Percentiles rank a stretch among this genome's conserved stretches.
Conservation (phyloP, 257 asterid species). For the Solanum chiquidenum region DNA sequence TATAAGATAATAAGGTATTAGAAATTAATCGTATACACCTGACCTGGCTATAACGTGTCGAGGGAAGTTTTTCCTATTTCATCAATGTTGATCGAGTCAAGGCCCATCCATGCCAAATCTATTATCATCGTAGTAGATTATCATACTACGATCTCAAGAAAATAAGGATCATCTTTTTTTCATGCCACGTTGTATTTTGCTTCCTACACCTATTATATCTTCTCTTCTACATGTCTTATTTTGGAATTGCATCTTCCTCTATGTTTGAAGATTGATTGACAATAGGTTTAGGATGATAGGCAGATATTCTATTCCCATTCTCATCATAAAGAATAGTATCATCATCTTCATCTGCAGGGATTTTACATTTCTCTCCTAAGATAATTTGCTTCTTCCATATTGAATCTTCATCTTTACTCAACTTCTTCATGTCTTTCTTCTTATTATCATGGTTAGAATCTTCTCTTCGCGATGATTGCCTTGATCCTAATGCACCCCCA, state of each 20-base stretch:
- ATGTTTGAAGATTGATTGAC: slow-evolving; percentile 1
- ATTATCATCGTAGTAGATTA: background rate
- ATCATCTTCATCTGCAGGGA: slow-evolving; percentile 35
- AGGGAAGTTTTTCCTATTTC: background rate
- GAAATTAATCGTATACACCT: background rate
- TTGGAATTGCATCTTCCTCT: slow-evolving; percentile 7
- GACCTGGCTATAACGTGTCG: background rate
- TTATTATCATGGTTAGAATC: background rate
- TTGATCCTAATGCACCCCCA: slow-evolving; percentile 9
- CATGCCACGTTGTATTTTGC: background rate
- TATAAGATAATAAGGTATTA: background rate
- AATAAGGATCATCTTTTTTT: background rate
- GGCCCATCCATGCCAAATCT: background rate
- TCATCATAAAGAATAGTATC: slow-evolving; percentile 48
- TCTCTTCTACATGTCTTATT: background rate
- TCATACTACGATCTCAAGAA: background rate
- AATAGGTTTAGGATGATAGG: slow-evolving; percentile 40
- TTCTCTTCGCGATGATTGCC: slow-evolving; percentile 10
- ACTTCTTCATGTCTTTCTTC: slow-evolving; percentile 20
- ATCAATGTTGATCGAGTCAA: background rate
- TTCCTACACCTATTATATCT: background rate
- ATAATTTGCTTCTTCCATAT: slow-evolving; percentile 87
- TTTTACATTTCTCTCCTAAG: slow-evolving; percentile 73
- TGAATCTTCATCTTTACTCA: slow-evolving; percentile 57
- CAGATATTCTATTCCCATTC: slow-evolving; percentile 41